Evolutionary conservation across 768 basidiomycete species (phyloP), one percentile per base, ranked within the genome.

Genomic region (Kwoniella botswanensis): DNA sequence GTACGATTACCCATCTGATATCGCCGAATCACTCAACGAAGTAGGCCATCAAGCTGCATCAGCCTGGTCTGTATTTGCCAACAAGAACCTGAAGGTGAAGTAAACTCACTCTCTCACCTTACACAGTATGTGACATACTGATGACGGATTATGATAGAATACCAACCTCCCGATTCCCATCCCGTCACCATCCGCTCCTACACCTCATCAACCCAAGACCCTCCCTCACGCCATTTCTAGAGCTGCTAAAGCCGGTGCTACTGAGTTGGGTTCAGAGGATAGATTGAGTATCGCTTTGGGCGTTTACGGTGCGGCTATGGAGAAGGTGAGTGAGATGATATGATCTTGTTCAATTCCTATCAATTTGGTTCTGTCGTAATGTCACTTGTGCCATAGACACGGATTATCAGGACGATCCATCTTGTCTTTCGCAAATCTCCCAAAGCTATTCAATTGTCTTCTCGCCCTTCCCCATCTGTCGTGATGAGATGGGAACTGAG

Each of bases 161-260:
- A 94, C 93, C 46, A 91, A 91, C 81, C 87, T 95, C 52, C 93
- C 94, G 56, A 86, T 88, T 2, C 92, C 93, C 18, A 77, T 81
- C 18, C 84, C 88, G 3, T 88, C 68, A 11, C 79, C 90, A 21
- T 78, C 88, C 55, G 84, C 89, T 0, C 86, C 88, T 1, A 87
- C 88, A 24, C 84, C 86, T 2, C 80, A 85, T 29, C 91, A 90
- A 77, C 94, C 94, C 86, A 98, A 98, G 89, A 98, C 97, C 0
- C 91, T 98, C 63, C 93, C 97, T 0, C 97, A 98, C 77, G 96
- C 97, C 0, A 88, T 98, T 63, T 88, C 90, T 21, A 91, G 97
- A 62, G 91, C 95, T 0, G 89, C 94, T 0, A 87, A 88, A 46
- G 79, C 85, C 10, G 92, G 84, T n/a, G 85, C 86, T 15, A 82